Evolutionary conservation across 495 filamentous ascomycete species (phyloP), one percentile per base, ranked within the genome.

Genomic region (Annulohypoxylon maeteangense): DNA sequence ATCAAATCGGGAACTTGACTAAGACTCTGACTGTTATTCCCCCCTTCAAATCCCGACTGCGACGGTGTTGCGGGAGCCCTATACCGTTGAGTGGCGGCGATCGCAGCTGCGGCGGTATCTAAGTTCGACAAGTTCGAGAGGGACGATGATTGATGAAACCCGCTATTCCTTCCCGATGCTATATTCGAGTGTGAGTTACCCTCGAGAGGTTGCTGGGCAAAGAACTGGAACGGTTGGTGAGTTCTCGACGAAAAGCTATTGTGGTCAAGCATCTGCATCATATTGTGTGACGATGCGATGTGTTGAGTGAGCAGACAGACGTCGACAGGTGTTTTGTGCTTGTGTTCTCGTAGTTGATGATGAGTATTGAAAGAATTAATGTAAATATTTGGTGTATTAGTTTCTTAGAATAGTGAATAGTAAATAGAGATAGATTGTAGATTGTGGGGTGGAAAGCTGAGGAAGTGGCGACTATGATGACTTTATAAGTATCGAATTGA

Each of bases 91-190:
- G 68, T 65, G 23, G 69, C 74, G 54, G 77, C 73, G 58, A 78
- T 69, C 29, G 77, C 73, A 57, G 77, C 72, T 53, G 76, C 75
- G 36, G 77, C 74, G 18, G 74, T 80, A 59, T 83, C 80, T 56
- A 83, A 72, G 34, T 81, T 76, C n/a, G 82, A 77, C 54, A 83
- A 72, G 34, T 81, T 76, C n/a, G 82, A 77, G 66, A 82, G 79
- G 14, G 71, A 64, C 34, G 56, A 36, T 34, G 68, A 62, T 20
- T 47, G 47, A 4, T 65, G 23, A 20, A 73, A 68, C 29, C 12
- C 20, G 56, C 58, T 56, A 25, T 29, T 65, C 55, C 67, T 65
- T 22, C 50, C 47, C 14, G 47, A 12, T n/a, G 42, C 23, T 40
- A 61, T 61, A 29, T 23, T 73, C 56, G 70, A 65, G 48, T 50